Evolutionary conservation across 371 early-diverging fungal genomes (phyloP), one percentile per base, ranked within the genome.

Genomic region (Mortierella sp.): DNA sequence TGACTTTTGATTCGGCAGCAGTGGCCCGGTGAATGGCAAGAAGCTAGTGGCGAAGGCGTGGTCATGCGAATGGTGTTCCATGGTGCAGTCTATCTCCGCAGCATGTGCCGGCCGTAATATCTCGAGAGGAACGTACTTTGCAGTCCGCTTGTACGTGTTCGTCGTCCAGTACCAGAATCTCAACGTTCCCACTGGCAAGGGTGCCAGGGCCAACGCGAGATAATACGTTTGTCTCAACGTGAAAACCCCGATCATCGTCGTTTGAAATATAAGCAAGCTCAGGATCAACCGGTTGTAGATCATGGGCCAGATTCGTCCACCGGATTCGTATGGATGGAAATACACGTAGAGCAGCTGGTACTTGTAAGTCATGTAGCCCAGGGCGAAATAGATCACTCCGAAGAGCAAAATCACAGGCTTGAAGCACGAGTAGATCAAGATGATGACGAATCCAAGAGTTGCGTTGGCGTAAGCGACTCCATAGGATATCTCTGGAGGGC

Each of bases 361-460:
- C 58, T 95, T 94, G 83, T 90, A 93, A 3, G 93, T 87, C 10
- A 91, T 79, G 42, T 90, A 85, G 1, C 92, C 94, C 30, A 93
- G 67, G 0, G 83, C 80, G 71, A 89, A 97, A 71, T 94, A 96
- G 7, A 93, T 71, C 10, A 90, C 72, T 2, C 92, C 91, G 72
- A 95, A 91, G 19, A 92, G 78, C n/a, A 96, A 76, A 42, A 96
- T 91, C 21, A 95, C 67, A 0, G 98, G 98, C 54, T 91, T 89
- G 41, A 96, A 92, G 16, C 89, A 89, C 18, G 94, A 90, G 78
- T 97, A 97, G 0, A 92, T 89, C 54, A 95, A 46, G 24, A 93
- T 88, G 48, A 96, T 90, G 21, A 92, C 91, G 59, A 95, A 90
- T 7, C 95, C 83, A 21, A 96, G 80, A 24, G 61, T 91, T 84